These are phyloP conservation scores for Paecilomyces fulvus DNA, from an alignment of 2,329 filamentous ascomycete genomes.

Conservation along the genomic window DNA sequence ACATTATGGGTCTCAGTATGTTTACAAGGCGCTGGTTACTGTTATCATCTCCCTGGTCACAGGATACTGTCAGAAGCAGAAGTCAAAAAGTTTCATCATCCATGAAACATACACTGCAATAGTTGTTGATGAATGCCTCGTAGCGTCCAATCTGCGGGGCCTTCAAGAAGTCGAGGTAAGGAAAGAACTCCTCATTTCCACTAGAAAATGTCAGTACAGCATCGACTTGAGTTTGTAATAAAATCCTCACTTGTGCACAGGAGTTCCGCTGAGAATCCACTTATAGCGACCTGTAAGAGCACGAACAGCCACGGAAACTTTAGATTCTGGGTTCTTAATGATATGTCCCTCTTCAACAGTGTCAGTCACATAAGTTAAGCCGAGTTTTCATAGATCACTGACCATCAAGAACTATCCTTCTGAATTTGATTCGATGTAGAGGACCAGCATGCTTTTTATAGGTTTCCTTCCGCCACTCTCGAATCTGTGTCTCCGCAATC, in stretches of 20 bases:
- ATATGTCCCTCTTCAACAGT: slow-evolving; percentile 20
- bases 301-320: slow-evolving; percentile 28
- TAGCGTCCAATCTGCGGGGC: slow-evolving; percentile 19
- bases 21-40: slow-evolving; percentile 17
- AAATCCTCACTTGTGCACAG: slow-evolving; percentile 26
- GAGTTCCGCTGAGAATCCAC: slow-evolving; percentile 34
- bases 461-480: slow-evolving; percentile 15
- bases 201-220: slow-evolving; percentile 7
- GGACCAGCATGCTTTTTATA: slow-evolving; percentile 19
- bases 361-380: background rate
- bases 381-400: slow-evolving; percentile 2
- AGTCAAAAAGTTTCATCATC: background rate
- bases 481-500: slow-evolving; percentile 10
- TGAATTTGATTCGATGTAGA: slow-evolving; percentile 28
- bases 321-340: slow-evolving; percentile 28
- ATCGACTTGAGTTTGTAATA: background rate
- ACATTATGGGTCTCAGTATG: slow-evolving; percentile 38
- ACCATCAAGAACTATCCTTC: slow-evolving; percentile 35
- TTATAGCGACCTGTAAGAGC: slow-evolving; percentile 25
- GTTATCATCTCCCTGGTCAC: slow-evolving; percentile 8
- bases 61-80: background rate
- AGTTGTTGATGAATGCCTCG: slow-evolving; percentile 17
- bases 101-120: slow-evolving; percentile 11
- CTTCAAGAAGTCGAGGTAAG: slow-evolving; percentile 30
- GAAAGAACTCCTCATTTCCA: slow-evolving; percentile 28